Evolutionary conservation across 2,329 filamentous ascomycete genomes (phyloP), one percentile per base, ranked within the genome.

Genomic region (Exserohilum rostratum): DNA sequence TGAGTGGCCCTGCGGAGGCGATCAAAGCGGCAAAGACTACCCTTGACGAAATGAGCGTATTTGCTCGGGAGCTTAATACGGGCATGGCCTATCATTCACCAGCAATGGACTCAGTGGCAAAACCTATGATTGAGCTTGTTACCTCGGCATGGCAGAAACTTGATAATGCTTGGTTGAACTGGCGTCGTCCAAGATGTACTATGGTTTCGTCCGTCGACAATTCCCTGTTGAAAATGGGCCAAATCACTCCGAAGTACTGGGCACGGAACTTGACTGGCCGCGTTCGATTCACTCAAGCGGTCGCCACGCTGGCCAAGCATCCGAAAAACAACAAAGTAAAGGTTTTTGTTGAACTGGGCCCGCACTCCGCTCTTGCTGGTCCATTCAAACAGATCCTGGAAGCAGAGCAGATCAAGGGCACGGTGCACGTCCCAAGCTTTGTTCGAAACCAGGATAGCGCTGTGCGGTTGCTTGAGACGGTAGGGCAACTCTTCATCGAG

Each of bases 321-420:
- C 52, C 12, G 15, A 20, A 38, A 6, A 18, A 17, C 15, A 18
- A 9, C n/a, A n/a, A n/a, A n/a, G 35, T 18, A 17, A 18, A 25
- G 13, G n/a, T 34, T 11, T 7, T 64, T 1, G 38, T 67, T 17
- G 64, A 67, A 39, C 46, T 66, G 6, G 64, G 64, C 5, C 74
- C 74, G 5, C 72, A 76, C 33, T 11, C 78, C 0, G 74, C 77
- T 3, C 69, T 82, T 1, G 76, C 75, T 52, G 70, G 72, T 0
- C 79, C 80, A 0, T 68, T 73, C 0, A 64, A 53, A 0, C 70
- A 79, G 50, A 78, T 69, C 1, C 64, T n/a, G n/a, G n/a, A n/a
- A n/a, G n/a, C n/a, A n/a, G 35, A 45, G 40, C 9, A 44, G 35
- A 18, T 18, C 15, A 13, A 38, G 35, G 35, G 7, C 15, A 11